Base-by-base conservation (phyloP, 768 basidiomycete genomes). In the Stropharia rugosoannulata region DNA sequence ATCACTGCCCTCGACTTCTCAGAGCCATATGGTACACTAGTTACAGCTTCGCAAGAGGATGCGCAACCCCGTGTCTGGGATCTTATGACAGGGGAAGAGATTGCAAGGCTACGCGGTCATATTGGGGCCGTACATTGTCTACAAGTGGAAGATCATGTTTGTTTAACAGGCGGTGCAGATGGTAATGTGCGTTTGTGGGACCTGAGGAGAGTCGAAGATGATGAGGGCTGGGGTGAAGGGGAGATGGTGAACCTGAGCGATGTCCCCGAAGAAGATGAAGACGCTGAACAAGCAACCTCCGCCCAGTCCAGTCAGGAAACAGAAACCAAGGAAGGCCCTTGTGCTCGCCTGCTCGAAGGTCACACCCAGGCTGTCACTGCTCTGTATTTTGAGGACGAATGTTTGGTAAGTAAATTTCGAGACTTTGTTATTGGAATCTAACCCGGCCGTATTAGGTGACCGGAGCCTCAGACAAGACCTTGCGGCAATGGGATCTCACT, bases 401-500 rank as follows among this genome's bases (percentile, higher is more conserved):
- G 91, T 64, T 70, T 99, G 73, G 95, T 95, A 70, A 65, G 83
- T 75, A 16, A 32, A 45, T 38, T 54, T 2, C 11, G 57, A 19
- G 38, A 35, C 42, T 46, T 29, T 40, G n/a, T 38, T n/a, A 59
- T 49, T 55, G 36, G 43, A 42, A 56, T 7, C 51, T 63, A 50
- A 66, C 68, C 32, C 64, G 47, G 52, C 57, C 50, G 56, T 54
- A 10, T 38, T 62, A 95, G 95, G 93, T 98, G 11, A 98, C 95
- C 7, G 97, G 97, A 35, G 96, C 97, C 5, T 94, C 93, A 3
- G 97, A 99, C 75, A 98, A 98, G 73, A 99, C 97, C 0, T 80
- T 99, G 52, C 91, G 97, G 2, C 96, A 98, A 68, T 99, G 97
- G 97, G 97, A 98, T 67, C 83, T 98, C 51, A 84, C 83, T 16